Percentiles rank a stretch among this genome's conserved stretches.
phyloP scores from a whole-genome alignment of 179 eudicot genomes.

The Camellia oleifera region DNA sequence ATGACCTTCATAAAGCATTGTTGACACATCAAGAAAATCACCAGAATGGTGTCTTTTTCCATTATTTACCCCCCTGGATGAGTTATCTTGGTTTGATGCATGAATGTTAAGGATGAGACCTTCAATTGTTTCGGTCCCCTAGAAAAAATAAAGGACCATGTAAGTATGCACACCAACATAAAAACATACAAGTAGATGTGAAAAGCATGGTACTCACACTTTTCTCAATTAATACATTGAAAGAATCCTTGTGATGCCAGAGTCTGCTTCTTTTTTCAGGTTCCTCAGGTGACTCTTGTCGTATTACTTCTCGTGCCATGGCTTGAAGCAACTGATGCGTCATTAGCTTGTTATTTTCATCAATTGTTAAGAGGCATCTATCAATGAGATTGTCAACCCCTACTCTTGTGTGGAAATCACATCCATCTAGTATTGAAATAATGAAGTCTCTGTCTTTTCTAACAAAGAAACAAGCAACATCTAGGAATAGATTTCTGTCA shows the following conservation, averaged over 20 bases:
- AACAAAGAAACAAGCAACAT: conserved; percentile 13
- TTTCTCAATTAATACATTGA: neutral
- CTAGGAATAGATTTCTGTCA: conserved; percentile 15
- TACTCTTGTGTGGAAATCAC: neutral
- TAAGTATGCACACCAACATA: neutral
- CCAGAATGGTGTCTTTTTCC: neutral
- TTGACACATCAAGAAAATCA: neutral
- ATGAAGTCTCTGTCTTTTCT: neutral
- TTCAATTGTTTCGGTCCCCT: neutral
- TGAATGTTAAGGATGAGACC: neutral
- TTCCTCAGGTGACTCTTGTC: neutral
- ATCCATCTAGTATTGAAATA: conserved; percentile 8
- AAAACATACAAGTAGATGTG: neutral
- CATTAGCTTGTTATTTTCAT: neutral
- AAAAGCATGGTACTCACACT: neutral
- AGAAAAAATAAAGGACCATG: neutral
- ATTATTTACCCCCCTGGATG: too few relatives aligned
- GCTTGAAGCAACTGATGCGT: conserved; percentile 18
- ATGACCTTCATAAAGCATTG: neutral
- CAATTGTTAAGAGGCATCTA: neutral
- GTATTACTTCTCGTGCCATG: conserved; percentile 17
- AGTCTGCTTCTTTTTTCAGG: conserved; percentile 8
- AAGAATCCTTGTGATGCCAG: conserved; percentile 14
- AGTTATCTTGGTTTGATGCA: neutral
- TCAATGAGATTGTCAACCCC: neutral